phyloP scores from a whole-genome alignment of 495 filamentous ascomycete genomes.

The Zalerion maritima region DNA sequence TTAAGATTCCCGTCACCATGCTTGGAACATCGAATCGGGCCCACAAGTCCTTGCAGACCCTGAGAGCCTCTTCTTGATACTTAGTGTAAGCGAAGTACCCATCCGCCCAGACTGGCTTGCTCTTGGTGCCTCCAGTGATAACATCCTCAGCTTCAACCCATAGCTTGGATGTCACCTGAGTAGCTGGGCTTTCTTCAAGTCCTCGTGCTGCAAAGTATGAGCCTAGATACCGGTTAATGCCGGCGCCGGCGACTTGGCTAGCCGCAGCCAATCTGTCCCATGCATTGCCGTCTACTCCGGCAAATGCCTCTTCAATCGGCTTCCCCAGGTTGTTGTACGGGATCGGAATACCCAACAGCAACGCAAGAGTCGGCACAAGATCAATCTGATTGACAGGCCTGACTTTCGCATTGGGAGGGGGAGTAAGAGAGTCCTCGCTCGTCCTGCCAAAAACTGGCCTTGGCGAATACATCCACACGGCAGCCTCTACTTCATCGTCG shows the following conservation, averaged over 20 bases:
- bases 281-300: constrained; percentile 47
- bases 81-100: constrained; percentile 47
- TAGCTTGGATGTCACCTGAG: no score
- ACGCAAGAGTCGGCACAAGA: constrained; percentile 76
- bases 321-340: constrained; percentile 95
- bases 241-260: constrained; percentile 62
- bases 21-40: constrained; percentile 74
- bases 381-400: constrained; percentile 90
- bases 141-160: constrained; percentile 35
- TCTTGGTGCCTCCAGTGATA: constrained; percentile 4
- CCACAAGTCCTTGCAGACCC: constrained; percentile 76
- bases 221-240: constrained; percentile 76
- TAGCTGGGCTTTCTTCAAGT: constrained; percentile 43
- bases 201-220: constrained; percentile 43
- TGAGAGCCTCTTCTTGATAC: constrained; percentile 66
- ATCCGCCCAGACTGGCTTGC: no score
- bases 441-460: constrained; percentile 66
- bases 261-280: constrained; percentile 64
- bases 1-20: constrained; percentile 64
- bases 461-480: constrained; percentile 97
- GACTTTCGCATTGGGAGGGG: constrained; percentile 60
- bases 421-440: constrained; percentile 39
- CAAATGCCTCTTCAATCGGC: constrained; percentile 89
- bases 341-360: constrained; percentile 81
- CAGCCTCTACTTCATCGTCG: constrained; percentile 85